phyloP scores from a whole-genome alignment of 352 stramenopile genomes.

The Phytophthora pistaciae region DNA sequence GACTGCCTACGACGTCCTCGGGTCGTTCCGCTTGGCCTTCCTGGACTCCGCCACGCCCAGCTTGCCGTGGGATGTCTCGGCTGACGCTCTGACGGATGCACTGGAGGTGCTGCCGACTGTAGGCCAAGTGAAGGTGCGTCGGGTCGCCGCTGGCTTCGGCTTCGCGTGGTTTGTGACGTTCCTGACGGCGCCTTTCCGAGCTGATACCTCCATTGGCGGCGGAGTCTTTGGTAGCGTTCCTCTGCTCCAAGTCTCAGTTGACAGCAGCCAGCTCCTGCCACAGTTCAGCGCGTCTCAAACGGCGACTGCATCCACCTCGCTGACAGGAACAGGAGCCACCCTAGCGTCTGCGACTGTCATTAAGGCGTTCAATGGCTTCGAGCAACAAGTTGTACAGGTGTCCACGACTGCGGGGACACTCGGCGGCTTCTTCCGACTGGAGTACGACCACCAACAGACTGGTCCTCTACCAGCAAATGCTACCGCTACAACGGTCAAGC shows the following conservation, averaged over 20 bases:
- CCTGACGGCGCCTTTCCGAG: constrained; percentile 47
- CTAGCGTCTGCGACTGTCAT: constrained; percentile 86
- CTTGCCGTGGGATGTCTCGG: constrained; percentile 81
- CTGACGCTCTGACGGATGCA: constrained; percentile 78
- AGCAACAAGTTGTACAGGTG: constrained; percentile 92
- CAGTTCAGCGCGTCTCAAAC: constrained; percentile 58
- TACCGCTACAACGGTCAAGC: constrained; percentile 60
- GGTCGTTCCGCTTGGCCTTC: constrained; percentile 89
- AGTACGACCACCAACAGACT: constrained; percentile 88
- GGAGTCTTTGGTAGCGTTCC: constrained; percentile 64
- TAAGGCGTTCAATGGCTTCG: constrained; percentile 91
- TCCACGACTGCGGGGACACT: constrained; percentile 68
- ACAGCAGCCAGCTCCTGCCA: constrained; percentile 64
- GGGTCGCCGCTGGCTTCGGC: constrained; percentile 74
- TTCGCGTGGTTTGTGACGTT: constrained; percentile 89
- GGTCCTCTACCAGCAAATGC: constrained; percentile 72
- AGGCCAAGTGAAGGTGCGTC: constrained; percentile 79
- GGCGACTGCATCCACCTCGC: constrained; percentile 28
- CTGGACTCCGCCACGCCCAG: constrained; percentile 64
- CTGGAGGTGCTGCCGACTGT: constrained; percentile 89
- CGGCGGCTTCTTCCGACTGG: constrained; percentile 89
- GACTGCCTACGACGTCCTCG: constrained; percentile 83
- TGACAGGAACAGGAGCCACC: constrained; percentile 83
- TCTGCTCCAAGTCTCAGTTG: constrained; percentile 77
- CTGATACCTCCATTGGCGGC: constrained; percentile 41